Conservation (phyloP, 495 filamentous ascomycete genomes). For the Bathelium albidoporum region DNA sequence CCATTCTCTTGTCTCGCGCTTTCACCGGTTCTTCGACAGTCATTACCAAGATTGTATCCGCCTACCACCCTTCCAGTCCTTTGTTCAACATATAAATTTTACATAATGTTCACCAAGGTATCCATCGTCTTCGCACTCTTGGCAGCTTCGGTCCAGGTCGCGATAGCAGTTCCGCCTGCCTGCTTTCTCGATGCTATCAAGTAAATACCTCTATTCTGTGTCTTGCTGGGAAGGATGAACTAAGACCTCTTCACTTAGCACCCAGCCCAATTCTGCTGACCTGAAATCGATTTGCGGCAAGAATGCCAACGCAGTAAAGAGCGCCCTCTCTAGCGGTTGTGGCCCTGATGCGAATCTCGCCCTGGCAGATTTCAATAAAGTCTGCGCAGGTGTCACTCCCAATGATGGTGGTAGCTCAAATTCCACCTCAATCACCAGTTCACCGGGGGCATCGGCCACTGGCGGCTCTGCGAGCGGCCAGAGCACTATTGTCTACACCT, state of each 20-base stretch:
- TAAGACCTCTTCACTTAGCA: background rate
- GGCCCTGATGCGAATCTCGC: background rate
- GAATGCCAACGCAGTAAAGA: background rate
- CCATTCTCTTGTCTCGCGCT: background rate
- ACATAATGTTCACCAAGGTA: background rate
- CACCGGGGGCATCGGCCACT: background rate
- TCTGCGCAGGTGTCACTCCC: background rate
- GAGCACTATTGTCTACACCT: background rate
- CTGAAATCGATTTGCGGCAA: slow-evolving; percentile 1
- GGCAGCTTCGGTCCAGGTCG: background rate
- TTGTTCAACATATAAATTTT: background rate
- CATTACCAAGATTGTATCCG: background rate
- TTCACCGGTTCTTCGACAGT: background rate
- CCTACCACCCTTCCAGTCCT: background rate
- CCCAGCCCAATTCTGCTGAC: background rate
- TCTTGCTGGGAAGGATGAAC: background rate
- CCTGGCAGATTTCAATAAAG: background rate
- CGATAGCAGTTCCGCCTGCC: background rate
- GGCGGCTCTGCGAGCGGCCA: background rate
- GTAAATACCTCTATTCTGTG: background rate
- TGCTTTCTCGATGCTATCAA: slow-evolving; percentile 1
- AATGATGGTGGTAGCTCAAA: background rate
- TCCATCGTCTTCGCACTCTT: slow-evolving; percentile 1
- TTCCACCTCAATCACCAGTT: background rate
- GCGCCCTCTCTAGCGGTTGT: background rate